phyloP scores from a whole-genome alignment of 345 rosid genomes.

The Salix suchowensis region DNA sequence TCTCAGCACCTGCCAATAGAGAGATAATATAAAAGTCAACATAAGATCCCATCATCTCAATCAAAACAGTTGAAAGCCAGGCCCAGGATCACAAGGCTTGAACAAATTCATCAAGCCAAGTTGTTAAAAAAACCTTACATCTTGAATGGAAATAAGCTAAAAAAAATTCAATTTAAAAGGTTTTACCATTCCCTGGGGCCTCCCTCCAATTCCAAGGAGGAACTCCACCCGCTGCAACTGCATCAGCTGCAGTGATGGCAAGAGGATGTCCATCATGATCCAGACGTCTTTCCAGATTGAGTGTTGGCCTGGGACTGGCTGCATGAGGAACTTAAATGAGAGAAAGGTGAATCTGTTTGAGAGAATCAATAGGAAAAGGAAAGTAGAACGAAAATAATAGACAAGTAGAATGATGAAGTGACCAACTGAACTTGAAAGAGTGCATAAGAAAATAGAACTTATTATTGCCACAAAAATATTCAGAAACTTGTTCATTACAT shows the following conservation, averaged over 20 bases:
- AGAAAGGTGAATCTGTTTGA: slow-evolving; percentile 12
- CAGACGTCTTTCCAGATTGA: slow-evolving; percentile 91
- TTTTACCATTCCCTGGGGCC: slow-evolving; percentile 76
- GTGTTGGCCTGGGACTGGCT: slow-evolving; percentile 76
- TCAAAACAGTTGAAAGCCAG: neutral
- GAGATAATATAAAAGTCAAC: neutral
- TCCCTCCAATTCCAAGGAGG: slow-evolving; percentile 99
- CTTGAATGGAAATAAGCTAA: neutral
- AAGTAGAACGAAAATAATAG: neutral
- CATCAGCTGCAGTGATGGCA: slow-evolving; percentile 80
- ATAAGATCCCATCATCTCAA: neutral
- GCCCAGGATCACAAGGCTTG: neutral
- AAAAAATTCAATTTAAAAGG: slow-evolving; percentile 7
- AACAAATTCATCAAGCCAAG: neutral
- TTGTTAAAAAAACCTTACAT: slow-evolving; percentile 2
- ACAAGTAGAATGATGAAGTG: neutral
- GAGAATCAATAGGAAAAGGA: slow-evolving; percentile 10
- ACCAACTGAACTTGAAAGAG: neutral
- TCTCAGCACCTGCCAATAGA: slow-evolving; percentile 50
- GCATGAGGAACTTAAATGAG: slow-evolving; percentile 32
- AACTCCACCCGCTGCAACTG: slow-evolving; percentile 76
- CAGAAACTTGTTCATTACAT: neutral
- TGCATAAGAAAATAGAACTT: neutral
- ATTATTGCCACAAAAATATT: neutral
- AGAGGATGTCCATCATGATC: slow-evolving; percentile 97